Base-by-base conservation (phyloP, 208 protist genomes). In the Zelonia costaricensis region DNA sequence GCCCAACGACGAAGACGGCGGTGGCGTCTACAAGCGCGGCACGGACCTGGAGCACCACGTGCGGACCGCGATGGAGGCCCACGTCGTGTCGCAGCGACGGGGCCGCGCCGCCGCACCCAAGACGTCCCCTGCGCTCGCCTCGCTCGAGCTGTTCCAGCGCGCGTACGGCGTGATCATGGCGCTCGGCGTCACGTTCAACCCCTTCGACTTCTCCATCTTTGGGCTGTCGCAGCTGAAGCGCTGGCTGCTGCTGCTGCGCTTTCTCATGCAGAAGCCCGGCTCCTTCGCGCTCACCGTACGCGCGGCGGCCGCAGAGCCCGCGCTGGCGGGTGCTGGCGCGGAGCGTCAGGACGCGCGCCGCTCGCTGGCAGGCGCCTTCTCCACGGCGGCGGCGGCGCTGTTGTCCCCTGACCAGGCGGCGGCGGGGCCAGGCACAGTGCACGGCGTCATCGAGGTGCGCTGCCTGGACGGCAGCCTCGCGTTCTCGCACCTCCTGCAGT, bases 111-210 rank as follows among this genome's bases (percentile, higher is more conserved):
- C 39, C 13, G 20, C n/a, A n/a, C n/a, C n/a, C n/a, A n/a, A n/a
- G 16, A 8, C 25, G n/a, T 15, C 51, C 7, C 22, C 54, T 8
- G 45, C 56, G 40, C 20, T 54, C 22, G 49, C 56, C 2, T 69
- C 57, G 44, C 31, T 77, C 9, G 54, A 57, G 5, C 74, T 92
- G 53, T 91, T 89, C 59, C 59, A 79, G 58, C 80, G 85, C 28
- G 67, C 74, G 23, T 93, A 91, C 63, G 68, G 69, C 40, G 74
- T 93, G 62, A 74, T 92, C 36, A 84, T 92, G 74, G 59, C 71
- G 18, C 74, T 94, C 31, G 88, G 88, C 12, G 88, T 94, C 16
- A 94, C 84, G 22, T 94, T 91, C 68, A 94, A 94, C 66, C 82
- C 88, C 0, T 91, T 94, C 51, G 51, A 83, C 28, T 80, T 89